phyloP scores from a whole-genome alignment of 345 rosid species.

The Sisymbrium irio region DNA sequence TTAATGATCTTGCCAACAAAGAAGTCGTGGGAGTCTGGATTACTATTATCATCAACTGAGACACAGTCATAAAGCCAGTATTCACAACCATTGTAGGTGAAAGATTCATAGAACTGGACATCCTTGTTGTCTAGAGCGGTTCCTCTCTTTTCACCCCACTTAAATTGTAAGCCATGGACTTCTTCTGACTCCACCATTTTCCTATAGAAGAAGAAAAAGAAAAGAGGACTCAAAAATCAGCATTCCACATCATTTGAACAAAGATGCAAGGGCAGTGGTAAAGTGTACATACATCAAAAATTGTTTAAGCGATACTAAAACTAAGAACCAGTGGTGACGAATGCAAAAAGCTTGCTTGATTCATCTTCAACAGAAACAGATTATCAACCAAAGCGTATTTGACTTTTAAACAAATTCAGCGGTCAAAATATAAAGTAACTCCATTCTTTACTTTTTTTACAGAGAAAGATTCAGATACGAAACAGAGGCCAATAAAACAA shows the following conservation, averaged over 20 bases:
- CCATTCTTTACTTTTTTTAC: too few relatives aligned
- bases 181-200: conserved; percentile 46
- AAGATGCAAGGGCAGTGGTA: neutral
- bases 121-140: conserved; percentile 48
- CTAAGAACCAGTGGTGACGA: neutral
- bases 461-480: too few relatives aligned
- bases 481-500: too few relatives aligned
- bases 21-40: conserved; percentile 56
- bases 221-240: neutral
- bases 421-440: too few relatives aligned
- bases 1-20: conserved; percentile 60
- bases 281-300: neutral
- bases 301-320: neutral
- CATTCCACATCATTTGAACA: neutral
- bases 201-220: neutral
- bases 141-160: conserved; percentile 66
- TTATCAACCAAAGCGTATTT: neutral
- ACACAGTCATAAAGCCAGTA: conserved; percentile 68
- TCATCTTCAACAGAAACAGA: neutral
- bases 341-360: too few relatives aligned
- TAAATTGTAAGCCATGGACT: conserved; percentile 43
- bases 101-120: conserved; percentile 65
- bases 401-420: too few relatives aligned
- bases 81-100: conserved; percentile 48
- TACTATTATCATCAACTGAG: conserved; percentile 40